These are phyloP conservation scores for Rhodotorula graminis DNA, from an alignment of 768 basidiomycete genomes.

Conservation along the genomic window DNA sequence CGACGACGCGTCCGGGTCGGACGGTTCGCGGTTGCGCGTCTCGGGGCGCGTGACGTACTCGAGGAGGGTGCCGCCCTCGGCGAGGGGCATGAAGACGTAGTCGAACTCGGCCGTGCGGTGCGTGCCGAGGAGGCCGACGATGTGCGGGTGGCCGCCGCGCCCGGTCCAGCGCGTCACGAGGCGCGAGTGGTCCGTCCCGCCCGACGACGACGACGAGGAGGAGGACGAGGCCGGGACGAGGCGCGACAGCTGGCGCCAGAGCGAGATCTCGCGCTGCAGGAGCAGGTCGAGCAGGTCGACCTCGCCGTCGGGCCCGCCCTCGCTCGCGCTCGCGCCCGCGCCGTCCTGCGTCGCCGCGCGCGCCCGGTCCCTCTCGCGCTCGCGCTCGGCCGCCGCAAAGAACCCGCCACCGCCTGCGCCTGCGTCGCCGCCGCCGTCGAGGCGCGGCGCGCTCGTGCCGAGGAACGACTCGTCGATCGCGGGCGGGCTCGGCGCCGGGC, in stretches of 20 bases:
- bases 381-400: not conserved
- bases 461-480: not conserved
- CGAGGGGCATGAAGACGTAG: conserved; percentile 76
- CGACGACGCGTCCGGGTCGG: not conserved
- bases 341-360: not conserved
- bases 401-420: not conserved
- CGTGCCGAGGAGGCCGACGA: conserved; percentile 72
- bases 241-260: conserved; percentile 8
- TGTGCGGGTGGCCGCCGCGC: conserved; percentile 60
- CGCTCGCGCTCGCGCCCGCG: not conserved
- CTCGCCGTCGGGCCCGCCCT: not conserved
- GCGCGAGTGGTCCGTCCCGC: not conserved
- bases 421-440: not conserved
- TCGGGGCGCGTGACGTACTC: conserved; percentile 57
- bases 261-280: conserved; percentile 4
- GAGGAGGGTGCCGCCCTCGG: conserved; percentile 77
- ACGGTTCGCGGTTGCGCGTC: conserved; percentile 57
- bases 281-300: conserved; percentile 11
- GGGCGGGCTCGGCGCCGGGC: conserved; percentile 9
- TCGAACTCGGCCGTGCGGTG: conserved; percentile 61
- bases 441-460: not conserved
- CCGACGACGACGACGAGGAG: too few relatives aligned
- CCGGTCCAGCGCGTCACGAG: not conserved
- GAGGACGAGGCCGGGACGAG: not conserved
- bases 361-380: not conserved